Evolutionary conservation across 345 rosid genomes (phyloP), one percentile per base, ranked within the genome.

Genomic region (Euphorbia peplus): DNA sequence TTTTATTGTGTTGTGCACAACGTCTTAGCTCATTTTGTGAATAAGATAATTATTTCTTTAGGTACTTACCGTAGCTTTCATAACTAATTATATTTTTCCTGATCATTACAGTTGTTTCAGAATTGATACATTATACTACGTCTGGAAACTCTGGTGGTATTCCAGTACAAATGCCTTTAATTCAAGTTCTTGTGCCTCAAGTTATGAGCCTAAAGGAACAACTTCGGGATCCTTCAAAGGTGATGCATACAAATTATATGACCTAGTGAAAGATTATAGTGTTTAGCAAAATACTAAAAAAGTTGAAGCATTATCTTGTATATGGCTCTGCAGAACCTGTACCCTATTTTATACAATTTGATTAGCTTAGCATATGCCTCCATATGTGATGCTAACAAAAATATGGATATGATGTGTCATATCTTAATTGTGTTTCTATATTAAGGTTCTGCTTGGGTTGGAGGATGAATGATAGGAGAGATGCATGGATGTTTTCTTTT

Each of bases 101-200:
- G 28, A 18, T 76, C 56, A 53, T 70, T 75, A 85, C 96, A 91
- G 99, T 95, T 64, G 76, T 92, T 63, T 92, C 97, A 32, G 98
- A 95, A 82, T 80, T 95, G 80, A 95, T 92, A 81, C 93, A 95
- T 81, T 86, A 88, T 77, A 83, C 98, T 50, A 87, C 97, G 55
- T 79, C 92, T 5, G 77, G 76, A 72, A 83, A 80, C 62, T 86
- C 98, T 79, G 98, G 90, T 74, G 99, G 91, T 66, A 82, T 84
- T 75, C 70, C 88, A 52, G 86, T 85, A 29, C 96, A 92, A 72
- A 83, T 88, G 87, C 96, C 93, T 68, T 80, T 95, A 60, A 92
- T 95, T 83, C 97, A 90, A 88, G 90, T 85, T 35, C 87, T 95
- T 80, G 97, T 91, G 66, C 99, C 96, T 70, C 92, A 80, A 70